These are phyloP conservation scores for Boletus speciosus DNA, from an alignment of 768 basidiomycete species.

Conservation along the genomic window DNA sequence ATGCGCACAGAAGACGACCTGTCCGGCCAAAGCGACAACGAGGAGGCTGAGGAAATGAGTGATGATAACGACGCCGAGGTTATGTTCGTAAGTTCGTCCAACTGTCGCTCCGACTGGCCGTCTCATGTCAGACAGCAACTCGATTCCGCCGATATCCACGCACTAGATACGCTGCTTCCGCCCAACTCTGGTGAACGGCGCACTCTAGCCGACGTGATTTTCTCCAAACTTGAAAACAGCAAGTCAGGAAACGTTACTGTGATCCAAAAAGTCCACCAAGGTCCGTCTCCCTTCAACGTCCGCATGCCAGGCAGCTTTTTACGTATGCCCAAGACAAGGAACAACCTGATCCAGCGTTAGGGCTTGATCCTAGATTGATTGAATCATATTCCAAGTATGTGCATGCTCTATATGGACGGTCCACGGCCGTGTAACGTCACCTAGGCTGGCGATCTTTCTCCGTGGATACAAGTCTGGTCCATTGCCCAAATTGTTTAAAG, in stretches of 20 bases:
- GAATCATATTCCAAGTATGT: conserved; percentile 90
- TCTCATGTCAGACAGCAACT: conserved; percentile 57
- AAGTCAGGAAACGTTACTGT: conserved; percentile 51
- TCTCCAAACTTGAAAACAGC: conserved; percentile 79
- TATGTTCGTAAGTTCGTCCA: conserved; percentile 48
- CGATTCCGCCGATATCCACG: conserved; percentile 83
- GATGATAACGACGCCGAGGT: conserved; percentile 48
- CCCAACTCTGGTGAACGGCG: conserved; percentile 69
- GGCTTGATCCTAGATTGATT: conserved; percentile 88
- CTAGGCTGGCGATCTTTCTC: conserved; percentile 81
- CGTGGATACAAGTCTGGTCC: conserved; percentile 90
- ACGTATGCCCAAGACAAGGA: conserved; percentile 38
- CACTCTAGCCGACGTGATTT: conserved; percentile 96
- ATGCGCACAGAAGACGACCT: conserved; percentile 41
- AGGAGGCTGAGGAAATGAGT: conserved; percentile 13
- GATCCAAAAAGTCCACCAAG: conserved; percentile 60
- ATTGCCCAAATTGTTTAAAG: conserved; percentile 96
- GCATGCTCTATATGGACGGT: background rate
- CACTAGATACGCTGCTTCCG: conserved; percentile 79
- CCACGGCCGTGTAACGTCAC: conserved; percentile 3
- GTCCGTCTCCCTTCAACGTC: conserved; percentile 27
- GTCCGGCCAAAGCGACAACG: conserved; percentile 56
- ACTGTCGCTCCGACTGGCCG: conserved; percentile 1
- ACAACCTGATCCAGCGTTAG: conserved; percentile 76
- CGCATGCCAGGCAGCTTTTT: background rate